These are phyloP conservation scores for Lagerstroemia speciosa DNA, from an alignment of 345 rosid species.

Conservation along the genomic window DNA sequence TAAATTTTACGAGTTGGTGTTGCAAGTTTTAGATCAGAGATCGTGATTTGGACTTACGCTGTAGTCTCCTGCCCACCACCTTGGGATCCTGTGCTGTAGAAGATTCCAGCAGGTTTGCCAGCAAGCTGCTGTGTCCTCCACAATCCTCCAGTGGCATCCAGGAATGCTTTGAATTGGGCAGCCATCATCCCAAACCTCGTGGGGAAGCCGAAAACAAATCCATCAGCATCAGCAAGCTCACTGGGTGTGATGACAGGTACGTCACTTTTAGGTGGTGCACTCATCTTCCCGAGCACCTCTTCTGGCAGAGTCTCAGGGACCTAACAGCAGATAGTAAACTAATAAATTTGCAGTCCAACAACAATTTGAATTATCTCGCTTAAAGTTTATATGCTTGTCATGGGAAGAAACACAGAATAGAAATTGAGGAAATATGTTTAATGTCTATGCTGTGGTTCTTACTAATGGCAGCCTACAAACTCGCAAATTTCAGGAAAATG, in stretches of 20 bases:
- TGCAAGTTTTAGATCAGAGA: background rate
- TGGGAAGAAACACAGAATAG: background rate
- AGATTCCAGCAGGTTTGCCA: slow-evolving; percentile 88
- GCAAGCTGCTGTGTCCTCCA: slow-evolving; percentile 92
- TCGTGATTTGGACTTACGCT: slow-evolving; percentile 40
- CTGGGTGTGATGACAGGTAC: slow-evolving; percentile 61
- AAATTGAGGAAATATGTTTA: background rate
- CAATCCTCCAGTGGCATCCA: slow-evolving; percentile 81
- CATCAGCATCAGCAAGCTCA: slow-evolving; percentile 83
- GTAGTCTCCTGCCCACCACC: slow-evolving; percentile 98
- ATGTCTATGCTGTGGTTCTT: background rate
- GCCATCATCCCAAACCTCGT: slow-evolving; percentile 96
- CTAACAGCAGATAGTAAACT: slow-evolving; percentile 21
- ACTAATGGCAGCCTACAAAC: background rate
- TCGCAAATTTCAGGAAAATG: background rate
- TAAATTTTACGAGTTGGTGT: background rate
- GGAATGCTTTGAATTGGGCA: slow-evolving; percentile 87
- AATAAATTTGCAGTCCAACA: background rate
- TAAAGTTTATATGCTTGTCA: background rate
- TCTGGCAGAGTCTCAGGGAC: slow-evolving; percentile 84
- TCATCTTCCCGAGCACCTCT: slow-evolving; percentile 74
- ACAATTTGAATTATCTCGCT: background rate
- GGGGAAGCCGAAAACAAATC: slow-evolving; percentile 78
- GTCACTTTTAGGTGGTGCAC: slow-evolving; percentile 79
- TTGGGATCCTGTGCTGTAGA: slow-evolving; percentile 92